Base-by-base conservation (phyloP, 148 eudicot genomes). In the Suaeda aralocaspica region DNA sequence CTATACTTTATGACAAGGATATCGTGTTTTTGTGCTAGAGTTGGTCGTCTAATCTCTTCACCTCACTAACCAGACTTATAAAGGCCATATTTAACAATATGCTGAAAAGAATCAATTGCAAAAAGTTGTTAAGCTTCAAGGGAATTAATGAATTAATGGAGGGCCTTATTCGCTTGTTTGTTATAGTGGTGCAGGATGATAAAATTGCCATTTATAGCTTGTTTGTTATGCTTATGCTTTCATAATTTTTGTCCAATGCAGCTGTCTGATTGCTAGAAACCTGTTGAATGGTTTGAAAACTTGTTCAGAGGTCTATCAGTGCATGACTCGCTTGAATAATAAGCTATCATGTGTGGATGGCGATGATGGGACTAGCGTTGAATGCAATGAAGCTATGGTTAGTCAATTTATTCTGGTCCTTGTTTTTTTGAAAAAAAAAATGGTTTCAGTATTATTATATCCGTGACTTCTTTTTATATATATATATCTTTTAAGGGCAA, bases 241-340 rank as follows among this genome's bases (percentile, higher is more conserved):
- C 39, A 25, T n/a, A n/a, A n/a, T 51, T 33, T 51, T 53, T 75
- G 14, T 29, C 9, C 33, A 58, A 30, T 81, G 67, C 89, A 95
- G 99, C 84, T 95, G 99, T 74, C 79, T 95, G 76, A 89, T 95
- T 80, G 89, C 99, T 44, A 85, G 99, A 78, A 95, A 95, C 79
- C 88, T 86, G 45, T 78, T 95, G 85, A 89, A 82, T 82, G 96
- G 90, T 45, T 72, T 85, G 84, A 95, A 89, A 79, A 95, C 90
- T 57, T 95, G 99, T 62, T 71, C 70, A 14, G 96, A 95, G 79
- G 89, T 95, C 70, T 84, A 83, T 78, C 85, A 69, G 45, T 80
- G 76, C 75, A 88, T 95, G 94, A 85, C 84, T 80, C 76, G 50
- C 70, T 83, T 85, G 62, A 88, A 89, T 76, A 84, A 83, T 72